Percentiles rank a stretch among this genome's conserved stretches.
Evolutionary conservation across 2,329 filamentous ascomycete genomes (phyloP).

Genomic region (Penicillium hordei): DNA sequence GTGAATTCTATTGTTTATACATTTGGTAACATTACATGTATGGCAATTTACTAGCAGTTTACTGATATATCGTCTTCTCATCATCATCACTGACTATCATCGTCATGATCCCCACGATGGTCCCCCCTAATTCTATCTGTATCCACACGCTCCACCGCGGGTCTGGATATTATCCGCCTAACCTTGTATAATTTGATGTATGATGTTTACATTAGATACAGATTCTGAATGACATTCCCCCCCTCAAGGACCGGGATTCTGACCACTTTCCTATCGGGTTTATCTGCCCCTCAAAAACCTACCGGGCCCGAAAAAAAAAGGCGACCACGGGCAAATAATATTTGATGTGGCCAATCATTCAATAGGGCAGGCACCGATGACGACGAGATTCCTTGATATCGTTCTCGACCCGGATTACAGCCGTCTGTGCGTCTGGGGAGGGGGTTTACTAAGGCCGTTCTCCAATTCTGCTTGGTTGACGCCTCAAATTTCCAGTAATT

Average conservation of each 20-base stretch:
- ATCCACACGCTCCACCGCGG: slow-evolving; percentile 13
- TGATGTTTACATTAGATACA: not conserved
- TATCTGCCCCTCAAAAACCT: not conserved
- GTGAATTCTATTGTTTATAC: slow-evolving; percentile 3
- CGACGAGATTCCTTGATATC: slow-evolving; percentile 15
- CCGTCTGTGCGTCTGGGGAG: slow-evolving; percentile 14
- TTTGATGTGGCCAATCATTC: slow-evolving; percentile 11
- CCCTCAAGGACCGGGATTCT: not conserved
- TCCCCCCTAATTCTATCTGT: slow-evolving; percentile 2
- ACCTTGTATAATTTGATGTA: not conserved
- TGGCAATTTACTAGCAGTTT: not conserved
- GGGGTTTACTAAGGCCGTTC: not conserved
- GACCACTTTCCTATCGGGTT: not conserved
- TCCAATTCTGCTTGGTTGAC: not conserved
- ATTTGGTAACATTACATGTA: not conserved
- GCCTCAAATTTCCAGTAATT: not conserved
- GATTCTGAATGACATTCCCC: not conserved
- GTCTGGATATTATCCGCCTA: slow-evolving; percentile 7
- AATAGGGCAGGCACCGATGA: slow-evolving; percentile 5
- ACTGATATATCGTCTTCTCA: slow-evolving; percentile 5
- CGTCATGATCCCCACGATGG: slow-evolving; percentile 3
- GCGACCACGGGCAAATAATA: not conserved
- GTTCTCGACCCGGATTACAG: slow-evolving; percentile 14
- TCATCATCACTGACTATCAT: slow-evolving; percentile 19
- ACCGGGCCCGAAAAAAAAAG: not conserved